A percentile compares a stretch with the other conserved stretches of the same genome.
Evolutionary conservation across 768 basidiomycete genomes (phyloP).

Genomic region (Pisolithus sp.): DNA sequence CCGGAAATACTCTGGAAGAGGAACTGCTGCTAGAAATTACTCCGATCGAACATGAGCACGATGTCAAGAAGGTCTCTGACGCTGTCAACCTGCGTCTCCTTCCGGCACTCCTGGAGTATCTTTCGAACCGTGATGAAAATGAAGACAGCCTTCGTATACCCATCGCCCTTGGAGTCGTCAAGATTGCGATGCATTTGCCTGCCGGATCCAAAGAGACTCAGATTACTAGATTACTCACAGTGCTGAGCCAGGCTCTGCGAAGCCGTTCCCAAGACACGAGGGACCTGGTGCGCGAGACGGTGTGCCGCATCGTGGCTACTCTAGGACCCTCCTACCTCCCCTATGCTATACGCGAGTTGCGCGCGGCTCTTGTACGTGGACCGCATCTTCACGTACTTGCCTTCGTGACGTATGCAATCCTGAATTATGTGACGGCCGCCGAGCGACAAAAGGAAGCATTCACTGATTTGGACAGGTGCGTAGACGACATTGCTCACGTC

Average conservation of each 20-base stretch:
- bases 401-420: slow-evolving; percentile 71
- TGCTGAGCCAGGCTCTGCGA: slow-evolving; percentile 84
- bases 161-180: slow-evolving; percentile 78
- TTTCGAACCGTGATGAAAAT: slow-evolving; percentile 77
- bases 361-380: slow-evolving; percentile 80
- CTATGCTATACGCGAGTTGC: slow-evolving; percentile 68
- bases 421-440: slow-evolving; percentile 70
- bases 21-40: slow-evolving; percentile 4
- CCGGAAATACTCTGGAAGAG: slow-evolving; percentile 20
- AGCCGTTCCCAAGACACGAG: slow-evolving; percentile 91
- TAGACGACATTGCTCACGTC: slow-evolving; percentile 73
- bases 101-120: slow-evolving; percentile 69
- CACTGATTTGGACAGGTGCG: slow-evolving; percentile 63
- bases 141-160: slow-evolving; percentile 88
- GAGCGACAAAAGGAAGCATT: slow-evolving; percentile 48
- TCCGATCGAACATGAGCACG: slow-evolving; percentile 1
- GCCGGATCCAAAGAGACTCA: slow-evolving; percentile 55
- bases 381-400: slow-evolving; percentile 94
- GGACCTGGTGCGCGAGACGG: slow-evolving; percentile 75
- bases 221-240: slow-evolving; percentile 70
- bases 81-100: slow-evolving; percentile 71
- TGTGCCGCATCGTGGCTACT: slow-evolving; percentile 69
- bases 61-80: slow-evolving; percentile 52
- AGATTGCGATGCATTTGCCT: slow-evolving; percentile 79
- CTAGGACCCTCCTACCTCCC: slow-evolving; percentile 74